These are phyloP conservation scores for Aphanomyces astaci DNA, from an alignment of 352 stramenopile genomes.

Conservation along the genomic window DNA sequence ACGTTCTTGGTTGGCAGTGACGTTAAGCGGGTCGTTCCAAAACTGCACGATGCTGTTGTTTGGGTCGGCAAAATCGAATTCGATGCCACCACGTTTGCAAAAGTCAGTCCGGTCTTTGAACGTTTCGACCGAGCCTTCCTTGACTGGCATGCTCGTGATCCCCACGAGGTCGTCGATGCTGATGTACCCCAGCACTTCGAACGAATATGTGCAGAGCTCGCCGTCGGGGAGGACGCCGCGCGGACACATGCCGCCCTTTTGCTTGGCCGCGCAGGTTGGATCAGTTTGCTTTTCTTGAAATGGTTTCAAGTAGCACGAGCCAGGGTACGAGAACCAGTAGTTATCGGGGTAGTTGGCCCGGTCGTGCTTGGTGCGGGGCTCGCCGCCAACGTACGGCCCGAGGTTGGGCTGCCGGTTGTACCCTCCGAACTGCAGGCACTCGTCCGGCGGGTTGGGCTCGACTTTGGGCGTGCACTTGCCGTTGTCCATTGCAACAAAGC, in stretches of 20 bases:
- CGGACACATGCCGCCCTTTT: conserved; percentile 25
- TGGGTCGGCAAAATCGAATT: conserved; percentile 24
- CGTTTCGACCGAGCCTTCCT: conserved; percentile 7
- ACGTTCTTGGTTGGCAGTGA: conserved; percentile 23
- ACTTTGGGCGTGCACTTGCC: conserved; percentile 26
- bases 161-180: conserved; percentile 34
- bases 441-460: conserved; percentile 17
- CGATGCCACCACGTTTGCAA: conserved; percentile 26
- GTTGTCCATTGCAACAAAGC: conserved; percentile 19
- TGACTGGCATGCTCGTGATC: conserved; percentile 30
- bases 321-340: conserved; percentile 24
- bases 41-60: conserved; percentile 25
- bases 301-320: conserved; percentile 1
- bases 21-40: conserved; percentile 29
- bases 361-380: conserved; percentile 25
- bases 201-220: conserved; percentile 31
- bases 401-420: conserved; percentile 34
- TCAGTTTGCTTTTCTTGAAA: not conserved
- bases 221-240: conserved; percentile 27
- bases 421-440: conserved; percentile 27
- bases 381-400: conserved; percentile 27
- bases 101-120: conserved; percentile 29
- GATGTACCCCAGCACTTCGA: conserved; percentile 30
- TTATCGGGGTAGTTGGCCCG: conserved; percentile 37
- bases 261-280: conserved; percentile 6